Evolutionary conservation across 306 rosid genomes (phyloP), one percentile per base, ranked within the genome.

Genomic region (Acmispon strigosus): DNA sequence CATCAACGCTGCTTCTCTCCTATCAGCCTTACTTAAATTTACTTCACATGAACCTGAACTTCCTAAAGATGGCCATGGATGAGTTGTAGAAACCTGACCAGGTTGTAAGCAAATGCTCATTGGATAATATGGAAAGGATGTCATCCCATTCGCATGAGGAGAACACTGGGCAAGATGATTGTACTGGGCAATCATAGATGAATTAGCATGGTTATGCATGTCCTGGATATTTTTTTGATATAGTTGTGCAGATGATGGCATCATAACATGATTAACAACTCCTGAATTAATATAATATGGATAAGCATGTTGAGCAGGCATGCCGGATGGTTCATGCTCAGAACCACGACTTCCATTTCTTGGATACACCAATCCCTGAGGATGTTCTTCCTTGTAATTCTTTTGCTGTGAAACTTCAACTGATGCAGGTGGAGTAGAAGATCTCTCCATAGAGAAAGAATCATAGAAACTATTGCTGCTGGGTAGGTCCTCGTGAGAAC

Each of bases 1-100:
- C 70, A 91, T 85, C 82, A 95, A 69, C 22, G 99, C 97, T 49
- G 97, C 99, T 83, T 91, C 99, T 86, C 99, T 95, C 80, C 97
- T 84, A 70, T 95, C 96, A 34, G 83, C 89, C 78, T 87, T 91
- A 51, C 80, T 88, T 36, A 77, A 19, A 39, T 80, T 83, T 69
- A 80, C 84, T 72, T 95, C 99, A 2, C 80, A 65, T 27, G 92
- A 69, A 56, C 82, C 65, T 53, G 96, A 77, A 70, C 67, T 81
- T 80, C 91, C 97, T 49, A 83, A 80, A 4, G 87, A 79, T 37
- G 87, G 87, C 97, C 99, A 89, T 63, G 88, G 51, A 78, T 82
- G 90, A 84, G 61, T 14, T 18, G 80, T 22, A 62, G 89, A 71
- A 82, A 91, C 81, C 82, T 91, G 97, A 77, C 96, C 91, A 49